These are phyloP conservation scores for Blastobotrys ciferrii DNA, from an alignment of 1,139 yeast genomes.

Conservation along the genomic window DNA sequence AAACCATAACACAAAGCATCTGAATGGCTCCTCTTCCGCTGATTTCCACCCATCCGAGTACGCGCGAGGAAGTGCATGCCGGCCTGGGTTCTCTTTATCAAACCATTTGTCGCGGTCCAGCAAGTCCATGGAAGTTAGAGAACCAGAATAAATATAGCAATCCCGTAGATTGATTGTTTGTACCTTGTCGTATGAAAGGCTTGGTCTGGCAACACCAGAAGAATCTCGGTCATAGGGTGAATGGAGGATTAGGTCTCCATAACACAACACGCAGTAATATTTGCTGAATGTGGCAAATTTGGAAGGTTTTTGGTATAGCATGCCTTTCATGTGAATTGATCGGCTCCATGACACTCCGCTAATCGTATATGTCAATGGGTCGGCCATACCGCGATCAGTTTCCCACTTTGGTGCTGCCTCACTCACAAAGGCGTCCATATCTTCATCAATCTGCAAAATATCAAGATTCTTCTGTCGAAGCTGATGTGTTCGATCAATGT, in stretches of 20 bases:
- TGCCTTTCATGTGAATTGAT: constrained; percentile 60
- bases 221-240: constrained; percentile 46
- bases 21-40: constrained; percentile 64
- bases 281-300: constrained; percentile 65
- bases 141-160: constrained; percentile 77
- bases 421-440: constrained; percentile 55
- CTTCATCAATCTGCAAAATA: constrained; percentile 52
- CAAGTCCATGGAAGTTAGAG: constrained; percentile 56
- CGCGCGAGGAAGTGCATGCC: constrained; percentile 61
- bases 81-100: constrained; percentile 53
- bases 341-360: constrained; percentile 59
- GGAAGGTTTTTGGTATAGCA: constrained; percentile 62
- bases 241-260: constrained; percentile 59
- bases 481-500: constrained; percentile 38
- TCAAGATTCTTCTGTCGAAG: constrained; percentile 49
- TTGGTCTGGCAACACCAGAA: constrained; percentile 22
- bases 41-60: constrained; percentile 85
- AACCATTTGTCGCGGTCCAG: constrained; percentile 47
- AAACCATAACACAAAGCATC: constrained; percentile 84
- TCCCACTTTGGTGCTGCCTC: constrained; percentile 56
- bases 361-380: constrained; percentile 52
- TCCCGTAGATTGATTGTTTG: constrained; percentile 53
- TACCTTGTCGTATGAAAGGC: constrained; percentile 26
- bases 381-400: constrained; percentile 51
- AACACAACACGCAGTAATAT: constrained; percentile 62